A percentile compares a stretch with the other conserved stretches of the same genome.
phyloP scores from a whole-genome alignment of 768 basidiomycete species.

The Calocera viscosa region DNA sequence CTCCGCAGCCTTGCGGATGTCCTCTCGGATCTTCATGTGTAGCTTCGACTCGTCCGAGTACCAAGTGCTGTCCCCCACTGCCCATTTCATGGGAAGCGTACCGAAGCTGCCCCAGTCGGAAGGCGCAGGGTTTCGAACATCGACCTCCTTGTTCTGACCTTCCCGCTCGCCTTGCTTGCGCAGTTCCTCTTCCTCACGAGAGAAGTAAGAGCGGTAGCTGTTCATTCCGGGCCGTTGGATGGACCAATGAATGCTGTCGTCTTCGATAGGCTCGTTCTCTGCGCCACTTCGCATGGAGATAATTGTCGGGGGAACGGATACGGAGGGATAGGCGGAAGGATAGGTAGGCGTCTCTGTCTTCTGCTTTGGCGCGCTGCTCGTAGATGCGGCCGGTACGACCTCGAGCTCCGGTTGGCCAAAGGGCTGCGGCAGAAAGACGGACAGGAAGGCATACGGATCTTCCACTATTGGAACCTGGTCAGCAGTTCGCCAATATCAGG shows the following conservation, averaged over 20 bases:
- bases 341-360: neutral
- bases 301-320: neutral
- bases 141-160: neutral
- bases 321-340: neutral
- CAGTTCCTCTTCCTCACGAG: neutral
- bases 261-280: neutral
- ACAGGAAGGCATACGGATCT: conserved; percentile 10
- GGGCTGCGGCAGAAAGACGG: conserved; percentile 11
- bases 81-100: neutral
- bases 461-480: conserved; percentile 10
- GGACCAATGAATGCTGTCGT: neutral
- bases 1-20: conserved; percentile 6
- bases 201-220: neutral
- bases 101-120: conserved; percentile 4
- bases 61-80: neutral
- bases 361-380: neutral
- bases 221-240: conserved; percentile 1
- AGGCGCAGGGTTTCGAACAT: neutral
- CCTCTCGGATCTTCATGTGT: conserved; percentile 6
- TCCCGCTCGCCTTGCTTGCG: conserved; percentile 1
- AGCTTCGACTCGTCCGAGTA: neutral
- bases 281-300: neutral
- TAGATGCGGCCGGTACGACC: neutral
- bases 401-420: neutral
- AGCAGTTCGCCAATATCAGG: too few species aligned